Conservation (phyloP, 176 grass and related monocot genomes). For the Eleusine indica region DNA sequence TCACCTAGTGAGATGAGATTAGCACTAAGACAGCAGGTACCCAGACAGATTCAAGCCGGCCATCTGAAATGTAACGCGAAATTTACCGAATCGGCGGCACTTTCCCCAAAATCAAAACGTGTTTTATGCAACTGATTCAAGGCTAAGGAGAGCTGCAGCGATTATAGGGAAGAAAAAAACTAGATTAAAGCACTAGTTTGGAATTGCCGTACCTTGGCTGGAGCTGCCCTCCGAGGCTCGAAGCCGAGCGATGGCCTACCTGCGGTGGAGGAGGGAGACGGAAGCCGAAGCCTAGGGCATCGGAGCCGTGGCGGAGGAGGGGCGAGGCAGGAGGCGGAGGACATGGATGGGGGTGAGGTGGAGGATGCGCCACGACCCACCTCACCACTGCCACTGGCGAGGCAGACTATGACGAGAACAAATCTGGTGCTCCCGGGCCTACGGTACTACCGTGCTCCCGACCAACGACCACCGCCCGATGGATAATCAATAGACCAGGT, state of each 20-base stretch:
- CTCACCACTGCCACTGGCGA: neutral
- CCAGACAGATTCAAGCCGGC: neutral
- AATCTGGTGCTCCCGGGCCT: too few relatives aligned
- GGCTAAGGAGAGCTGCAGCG: neutral
- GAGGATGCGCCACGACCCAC: conserved; percentile 9
- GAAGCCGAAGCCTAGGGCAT: conserved; percentile 4
- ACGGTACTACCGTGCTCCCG: too few relatives aligned
- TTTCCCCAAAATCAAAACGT: neutral
- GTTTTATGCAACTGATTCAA: neutral
- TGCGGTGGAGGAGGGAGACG: neutral
- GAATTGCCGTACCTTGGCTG: conserved; percentile 31
- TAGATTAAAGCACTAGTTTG: neutral
- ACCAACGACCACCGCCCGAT: too few relatives aligned
- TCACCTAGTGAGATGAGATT: neutral
- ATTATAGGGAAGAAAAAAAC: neutral
- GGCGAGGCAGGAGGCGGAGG: conserved; percentile 40
- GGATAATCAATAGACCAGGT: too few relatives aligned
- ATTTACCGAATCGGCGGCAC: neutral
- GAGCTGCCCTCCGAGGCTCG: neutral
- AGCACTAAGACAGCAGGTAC: neutral
- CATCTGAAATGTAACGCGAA: neutral
- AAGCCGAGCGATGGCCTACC: conserved; percentile 7
- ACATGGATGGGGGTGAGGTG: conserved; percentile 28
- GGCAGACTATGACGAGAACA: neutral
- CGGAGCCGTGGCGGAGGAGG: conserved; percentile 7